Evolutionary conservation across 2,329 filamentous ascomycete genomes (phyloP).

Genomic region (Xylariaceae sp.): DNA sequence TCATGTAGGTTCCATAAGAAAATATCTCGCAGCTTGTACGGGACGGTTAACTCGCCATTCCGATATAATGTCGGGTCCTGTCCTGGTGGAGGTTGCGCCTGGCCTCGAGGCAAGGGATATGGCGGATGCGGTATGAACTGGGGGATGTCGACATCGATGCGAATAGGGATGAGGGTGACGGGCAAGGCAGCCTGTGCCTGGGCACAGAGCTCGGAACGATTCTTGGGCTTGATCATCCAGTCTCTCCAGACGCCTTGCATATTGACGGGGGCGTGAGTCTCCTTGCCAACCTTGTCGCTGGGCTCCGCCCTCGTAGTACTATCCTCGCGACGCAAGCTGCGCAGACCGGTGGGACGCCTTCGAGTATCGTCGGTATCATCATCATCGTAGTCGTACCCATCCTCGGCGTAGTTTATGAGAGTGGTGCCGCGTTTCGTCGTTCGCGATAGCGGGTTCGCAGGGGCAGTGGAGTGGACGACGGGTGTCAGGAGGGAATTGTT

Average conservation of each 20-base stretch:
- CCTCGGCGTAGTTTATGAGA: constrained; percentile 96
- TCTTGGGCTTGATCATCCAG: constrained; percentile 78
- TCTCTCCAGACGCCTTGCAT: constrained; percentile 90
- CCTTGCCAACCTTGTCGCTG: constrained; percentile 77
- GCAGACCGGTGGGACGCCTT: constrained; percentile 76
- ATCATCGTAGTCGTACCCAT: constrained; percentile 79
- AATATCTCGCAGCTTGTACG: constrained; percentile 87
- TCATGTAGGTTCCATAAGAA: constrained; percentile 98
- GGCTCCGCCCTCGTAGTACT: constrained; percentile 58
- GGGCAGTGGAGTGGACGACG: constrained; percentile 65
- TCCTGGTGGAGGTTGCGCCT: constrained; percentile 58
- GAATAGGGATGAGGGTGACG: constrained; percentile 87
- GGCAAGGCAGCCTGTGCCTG: constrained; percentile 71
- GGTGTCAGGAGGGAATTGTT: constrained; percentile 89
- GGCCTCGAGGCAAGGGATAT: constrained; percentile 58
- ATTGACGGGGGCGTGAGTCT: constrained; percentile 71
- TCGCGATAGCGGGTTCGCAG: constrained; percentile 64
- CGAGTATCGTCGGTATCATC: constrained; percentile 72
- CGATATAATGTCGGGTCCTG: constrained; percentile 63
- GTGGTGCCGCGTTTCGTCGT: constrained; percentile 97
- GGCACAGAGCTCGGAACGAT: constrained; percentile 56
- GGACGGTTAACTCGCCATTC: constrained; percentile 71
- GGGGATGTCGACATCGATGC: constrained; percentile 90
- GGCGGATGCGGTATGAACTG: constrained; percentile 66
- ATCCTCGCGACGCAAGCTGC: constrained; percentile 78